These are phyloP conservation scores for Simplicillium sp. DNA, from an alignment of 2,329 filamentous ascomycete species.

Conservation along the genomic window DNA sequence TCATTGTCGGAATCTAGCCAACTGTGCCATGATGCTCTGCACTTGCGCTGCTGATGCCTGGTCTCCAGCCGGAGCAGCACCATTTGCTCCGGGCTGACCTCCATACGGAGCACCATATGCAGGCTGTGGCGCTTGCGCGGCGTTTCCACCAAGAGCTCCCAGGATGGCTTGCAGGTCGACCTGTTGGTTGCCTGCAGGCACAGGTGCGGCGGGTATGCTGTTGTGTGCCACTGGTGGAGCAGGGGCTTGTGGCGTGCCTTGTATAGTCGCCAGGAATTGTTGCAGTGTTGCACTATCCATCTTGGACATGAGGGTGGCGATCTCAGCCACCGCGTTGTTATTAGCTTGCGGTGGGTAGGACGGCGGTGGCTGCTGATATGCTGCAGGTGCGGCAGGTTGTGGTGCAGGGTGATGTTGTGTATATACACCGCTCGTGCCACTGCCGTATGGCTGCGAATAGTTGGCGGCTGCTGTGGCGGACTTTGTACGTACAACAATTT, in stretches of 20 bases:
- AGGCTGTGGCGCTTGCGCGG: constrained; percentile 10
- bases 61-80: constrained; percentile 14
- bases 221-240: neutral
- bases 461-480: constrained; percentile 17
- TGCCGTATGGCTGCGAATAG: constrained; percentile 20
- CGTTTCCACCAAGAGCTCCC: constrained; percentile 23
- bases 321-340: constrained; percentile 30
- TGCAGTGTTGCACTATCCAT: constrained; percentile 64
- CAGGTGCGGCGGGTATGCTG: constrained; percentile 6
- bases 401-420: constrained; percentile 13
- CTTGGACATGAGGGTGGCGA: constrained; percentile 56
- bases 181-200: constrained; percentile 17
- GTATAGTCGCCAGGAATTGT: constrained; percentile 54
- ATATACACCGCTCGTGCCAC: constrained; percentile 3
- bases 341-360: neutral
- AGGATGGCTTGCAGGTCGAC: constrained; percentile 38
- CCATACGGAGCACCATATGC: constrained; percentile 21
- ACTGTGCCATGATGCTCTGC: constrained; percentile 66
- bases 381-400: constrained; percentile 9
- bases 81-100: constrained; percentile 15
- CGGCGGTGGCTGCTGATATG: constrained; percentile 16
- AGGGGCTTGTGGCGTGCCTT: constrained; percentile 14
- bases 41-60: constrained; percentile 42
- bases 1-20: constrained; percentile 55
- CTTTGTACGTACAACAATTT: constrained; percentile 69